Base-by-base conservation (phyloP, 495 filamentous ascomycete species). In the Xylaria grammica region DNA sequence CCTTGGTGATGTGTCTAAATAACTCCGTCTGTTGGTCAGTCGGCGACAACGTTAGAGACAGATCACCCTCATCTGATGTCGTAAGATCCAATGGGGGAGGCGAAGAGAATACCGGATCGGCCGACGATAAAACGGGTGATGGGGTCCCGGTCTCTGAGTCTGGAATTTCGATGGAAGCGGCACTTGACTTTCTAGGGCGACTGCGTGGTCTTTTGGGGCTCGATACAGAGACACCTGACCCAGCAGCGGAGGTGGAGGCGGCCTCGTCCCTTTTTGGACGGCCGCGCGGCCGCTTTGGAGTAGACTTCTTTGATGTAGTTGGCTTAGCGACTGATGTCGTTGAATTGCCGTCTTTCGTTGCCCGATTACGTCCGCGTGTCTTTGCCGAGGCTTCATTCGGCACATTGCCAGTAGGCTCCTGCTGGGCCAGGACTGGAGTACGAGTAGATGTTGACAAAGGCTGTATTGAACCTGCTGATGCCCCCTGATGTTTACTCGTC, bases 1-100 rank as follows among this genome's bases (percentile, higher is more conserved):
- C 88, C 42, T 80, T 78, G 2, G 89, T 91, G 59, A 97, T 92
- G 64, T 83, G 80, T 8, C 67, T 68, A 67, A 87, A 88, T 17
- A 93, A 61, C 19, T 79, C 72, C 3, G 75, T 36, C 49, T 83
- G 77, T 44, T 79, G 69, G 24, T 59, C 65, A 0, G 78, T 78
- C 2, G 76, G 75, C 48, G 69, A 70, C 24, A 66, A 45, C 0
- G 77, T 36, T 2, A 82, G 65, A 0, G 80, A 80, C 56, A 73
- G 60, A 44, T 82, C 79, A 20, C 70, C 70, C 19, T 81, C 78
- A 9, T 82, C 81, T 0, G 68, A 67, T 13, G 75, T 51, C 10
- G 79, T 75, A n/a, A 74, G 53, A 26, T 77, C 78, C 8, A 71
- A 59, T 7, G 61, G 30, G 9, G 64, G 66, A n/a, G 72, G 77